Evolutionary conservation across 768 basidiomycete genomes (phyloP).

Genomic region (Tylopilus subfusipes): DNA sequence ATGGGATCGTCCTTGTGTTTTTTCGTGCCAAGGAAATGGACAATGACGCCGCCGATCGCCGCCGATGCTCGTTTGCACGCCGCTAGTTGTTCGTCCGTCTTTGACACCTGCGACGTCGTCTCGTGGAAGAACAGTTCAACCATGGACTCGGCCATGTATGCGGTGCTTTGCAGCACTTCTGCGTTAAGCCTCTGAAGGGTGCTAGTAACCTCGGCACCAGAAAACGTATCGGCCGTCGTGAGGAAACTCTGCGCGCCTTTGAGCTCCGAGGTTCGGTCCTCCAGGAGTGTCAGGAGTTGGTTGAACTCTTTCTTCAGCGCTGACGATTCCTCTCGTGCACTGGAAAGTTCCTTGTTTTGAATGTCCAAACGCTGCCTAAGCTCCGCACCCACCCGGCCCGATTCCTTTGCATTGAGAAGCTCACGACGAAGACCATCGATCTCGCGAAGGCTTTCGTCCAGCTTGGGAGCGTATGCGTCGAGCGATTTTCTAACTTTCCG

Average conservation of each 20-base stretch:
- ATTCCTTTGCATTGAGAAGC: slow-evolving; percentile 13
- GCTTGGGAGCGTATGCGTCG: slow-evolving; percentile 13
- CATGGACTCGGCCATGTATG: slow-evolving; percentile 45
- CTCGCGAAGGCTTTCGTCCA: slow-evolving; percentile 20
- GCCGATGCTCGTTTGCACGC: slow-evolving; percentile 22
- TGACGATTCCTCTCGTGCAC: slow-evolving; percentile 28
- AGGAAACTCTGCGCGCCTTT: slow-evolving; percentile 46
- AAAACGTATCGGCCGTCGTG: slow-evolving; percentile 39
- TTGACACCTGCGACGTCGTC: slow-evolving; percentile 1
- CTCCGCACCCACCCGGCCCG: slow-evolving; percentile 5
- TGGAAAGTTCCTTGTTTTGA: slow-evolving; percentile 21
- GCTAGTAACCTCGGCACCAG: slow-evolving; percentile 43
- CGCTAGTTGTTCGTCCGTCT: slow-evolving; percentile 21
- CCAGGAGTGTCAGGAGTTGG: slow-evolving; percentile 31
- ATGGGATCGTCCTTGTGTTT: slow-evolving; percentile 34
- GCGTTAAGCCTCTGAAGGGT: slow-evolving; percentile 46
- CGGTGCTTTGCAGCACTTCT: slow-evolving; percentile 47
- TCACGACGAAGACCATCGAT: slow-evolving; percentile 17
- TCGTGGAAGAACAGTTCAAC: slow-evolving; percentile 39
- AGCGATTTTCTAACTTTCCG: slow-evolving; percentile 18
- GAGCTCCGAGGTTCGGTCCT: slow-evolving; percentile 42
- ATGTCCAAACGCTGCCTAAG: slow-evolving; percentile 16
- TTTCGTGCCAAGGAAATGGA: slow-evolving; percentile 29
- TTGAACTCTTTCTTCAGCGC: slow-evolving; percentile 27
- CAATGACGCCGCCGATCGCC: slow-evolving; percentile 20